Conservation (phyloP, 176 grass and related monocot species). For the Raddia distichophylla region DNA sequence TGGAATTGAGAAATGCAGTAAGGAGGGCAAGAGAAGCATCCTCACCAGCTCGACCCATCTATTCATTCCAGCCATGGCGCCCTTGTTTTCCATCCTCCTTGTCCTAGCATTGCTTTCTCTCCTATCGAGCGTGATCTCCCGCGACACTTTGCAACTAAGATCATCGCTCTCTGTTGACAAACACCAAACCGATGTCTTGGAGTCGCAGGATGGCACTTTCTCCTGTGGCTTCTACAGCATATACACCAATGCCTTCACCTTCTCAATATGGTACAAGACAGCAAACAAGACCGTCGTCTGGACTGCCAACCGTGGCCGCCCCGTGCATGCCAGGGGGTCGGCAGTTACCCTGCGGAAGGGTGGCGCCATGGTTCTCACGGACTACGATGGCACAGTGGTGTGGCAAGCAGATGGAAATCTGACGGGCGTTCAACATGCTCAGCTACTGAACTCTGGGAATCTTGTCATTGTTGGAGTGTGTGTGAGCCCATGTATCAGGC, state of each 20-base stretch:
- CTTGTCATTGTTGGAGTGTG: slow-evolving; percentile 65
- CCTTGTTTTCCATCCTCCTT: not conserved
- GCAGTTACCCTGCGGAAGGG: slow-evolving; percentile 41
- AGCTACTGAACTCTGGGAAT: slow-evolving; percentile 52
- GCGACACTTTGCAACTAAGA: slow-evolving; percentile 26
- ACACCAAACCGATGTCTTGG: slow-evolving; percentile 32
- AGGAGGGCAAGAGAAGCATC: not conserved
- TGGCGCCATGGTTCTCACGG: slow-evolving; percentile 48
- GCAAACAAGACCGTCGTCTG: slow-evolving; percentile 44
- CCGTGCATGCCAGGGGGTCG: slow-evolving; percentile 38
- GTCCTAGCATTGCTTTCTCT: slow-evolving; percentile 27
- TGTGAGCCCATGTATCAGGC: slow-evolving; percentile 52
- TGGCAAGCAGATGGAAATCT: slow-evolving; percentile 45
- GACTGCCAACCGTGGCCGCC: slow-evolving; percentile 44
- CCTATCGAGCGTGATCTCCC: not conserved
- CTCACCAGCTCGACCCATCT: not conserved
- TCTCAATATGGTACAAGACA: slow-evolving; percentile 63
- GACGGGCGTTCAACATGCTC: slow-evolving; percentile 14
- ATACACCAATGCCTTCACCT: slow-evolving; percentile 42
- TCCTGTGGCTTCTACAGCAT: slow-evolving; percentile 51
- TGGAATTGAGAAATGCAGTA: too few species aligned
- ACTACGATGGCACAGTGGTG: slow-evolving; percentile 36
- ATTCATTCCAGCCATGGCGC: not conserved
- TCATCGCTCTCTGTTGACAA: slow-evolving; percentile 40
- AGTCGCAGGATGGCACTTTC: slow-evolving; percentile 43